These are phyloP conservation scores for Aspergillus sclerotiicarbonarius DNA, from an alignment of 495 filamentous ascomycete genomes.

Conservation along the genomic window DNA sequence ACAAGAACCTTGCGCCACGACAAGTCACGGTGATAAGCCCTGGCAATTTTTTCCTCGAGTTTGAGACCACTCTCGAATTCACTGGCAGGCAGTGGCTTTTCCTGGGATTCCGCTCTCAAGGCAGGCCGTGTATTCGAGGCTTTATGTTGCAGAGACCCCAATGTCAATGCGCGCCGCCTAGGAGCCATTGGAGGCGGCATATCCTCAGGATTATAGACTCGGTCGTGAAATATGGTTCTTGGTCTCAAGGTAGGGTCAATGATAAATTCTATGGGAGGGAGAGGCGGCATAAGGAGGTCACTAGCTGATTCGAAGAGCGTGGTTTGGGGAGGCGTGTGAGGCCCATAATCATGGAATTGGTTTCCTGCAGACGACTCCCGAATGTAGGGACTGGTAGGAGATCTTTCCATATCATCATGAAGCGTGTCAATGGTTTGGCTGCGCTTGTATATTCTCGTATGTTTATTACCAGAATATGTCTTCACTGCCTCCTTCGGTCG, in stretches of 20 bases:
- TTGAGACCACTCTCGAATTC: constrained; percentile 60
- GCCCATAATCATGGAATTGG: constrained; percentile 42
- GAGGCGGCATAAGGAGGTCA: constrained; percentile 84
- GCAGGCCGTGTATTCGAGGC: constrained; percentile 20
- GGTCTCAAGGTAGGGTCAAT: constrained; percentile 79
- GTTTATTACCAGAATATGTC: constrained; percentile 39
- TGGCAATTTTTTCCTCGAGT: constrained; percentile 95
- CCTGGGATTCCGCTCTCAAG: constrained; percentile 11
- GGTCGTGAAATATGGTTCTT: constrained; percentile 94
- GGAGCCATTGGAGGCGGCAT: constrained; percentile 78
- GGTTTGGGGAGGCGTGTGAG: constrained; percentile 78
- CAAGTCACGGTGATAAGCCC: constrained; percentile 86
- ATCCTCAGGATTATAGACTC: constrained; percentile 89
- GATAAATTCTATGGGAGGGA: constrained; percentile 77
- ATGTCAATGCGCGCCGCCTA: constrained; percentile 48
- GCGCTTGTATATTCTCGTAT: constrained; percentile 71
- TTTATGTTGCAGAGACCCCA: constrained; percentile 43
- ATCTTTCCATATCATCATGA: constrained; percentile 36
- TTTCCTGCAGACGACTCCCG: constrained; percentile 38
- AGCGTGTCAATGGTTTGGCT: constrained; percentile 66
- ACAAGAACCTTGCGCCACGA: constrained; percentile 97
- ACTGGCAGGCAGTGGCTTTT: constrained; percentile 1
- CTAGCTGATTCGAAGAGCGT: constrained; percentile 93
- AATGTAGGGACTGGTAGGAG: constrained; percentile 16
- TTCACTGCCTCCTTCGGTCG: constrained; percentile 39